Base-by-base conservation (phyloP, 108 stramenopile genomes). In the Cyclotella baltica region DNA sequence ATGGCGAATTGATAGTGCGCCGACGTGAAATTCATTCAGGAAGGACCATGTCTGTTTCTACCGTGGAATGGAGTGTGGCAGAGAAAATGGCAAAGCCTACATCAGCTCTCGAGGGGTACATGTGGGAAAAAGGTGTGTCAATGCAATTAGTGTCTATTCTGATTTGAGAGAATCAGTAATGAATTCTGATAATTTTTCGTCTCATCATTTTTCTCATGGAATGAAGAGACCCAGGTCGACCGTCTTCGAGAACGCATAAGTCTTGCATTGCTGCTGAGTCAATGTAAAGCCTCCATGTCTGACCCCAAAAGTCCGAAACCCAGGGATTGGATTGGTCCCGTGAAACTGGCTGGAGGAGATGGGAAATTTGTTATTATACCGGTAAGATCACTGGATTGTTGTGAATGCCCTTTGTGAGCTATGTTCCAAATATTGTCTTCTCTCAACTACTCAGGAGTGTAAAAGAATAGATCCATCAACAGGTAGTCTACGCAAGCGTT, bases 101-200 rank as follows among this genome's bases (percentile, higher is more conserved):
- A 0, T 88, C 87, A 11, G 80, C 75, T 2, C 72, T 96, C 64
- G 95, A 93, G 72, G 89, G 90, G 18, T 96, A 82, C 72, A 91
- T 96, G 91, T 96, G 95, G 95, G 95, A 96, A 27, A 96, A 96
- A 67, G n/a, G n/a, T n/a, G n/a, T n/a, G n/a, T n/a, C n/a, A n/a
- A n/a, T n/a, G n/a, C n/a, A n/a, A n/a, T n/a, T n/a, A n/a, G n/a
- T n/a, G n/a, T n/a, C n/a, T n/a, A n/a, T n/a, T n/a, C n/a, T n/a
- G n/a, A n/a, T n/a, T n/a, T n/a, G n/a, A n/a, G n/a, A n/a, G n/a
- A n/a, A n/a, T n/a, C n/a, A n/a, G n/a, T n/a, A n/a, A n/a, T n/a
- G n/a, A n/a, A n/a, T n/a, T n/a, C n/a, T n/a, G n/a, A n/a, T n/a
- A n/a, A n/a, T n/a, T n/a, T n/a, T n/a, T n/a, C n/a, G n/a, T n/a